Evolutionary conservation across 192 early-diverging fungal genomes (phyloP).

Genomic region (Funneliformis geosporum): DNA sequence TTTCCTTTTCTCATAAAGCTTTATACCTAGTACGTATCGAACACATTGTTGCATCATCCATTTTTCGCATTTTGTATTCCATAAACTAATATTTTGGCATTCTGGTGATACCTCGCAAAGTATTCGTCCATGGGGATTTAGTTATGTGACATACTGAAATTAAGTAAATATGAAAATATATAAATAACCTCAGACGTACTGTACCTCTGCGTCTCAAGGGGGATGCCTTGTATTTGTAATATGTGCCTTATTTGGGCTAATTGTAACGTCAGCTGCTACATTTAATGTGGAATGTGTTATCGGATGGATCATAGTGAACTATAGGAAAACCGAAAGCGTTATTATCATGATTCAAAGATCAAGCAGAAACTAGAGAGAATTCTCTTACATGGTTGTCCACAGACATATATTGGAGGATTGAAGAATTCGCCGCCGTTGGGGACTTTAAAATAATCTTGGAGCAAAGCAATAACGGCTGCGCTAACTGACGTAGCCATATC

Average conservation of each 20-base stretch:
- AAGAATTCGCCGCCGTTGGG: no score
- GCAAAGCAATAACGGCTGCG: no score
- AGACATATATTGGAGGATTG: background rate
- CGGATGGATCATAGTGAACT: no score
- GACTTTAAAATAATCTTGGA: no score
- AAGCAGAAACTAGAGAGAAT: background rate
- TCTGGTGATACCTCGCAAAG: background rate
- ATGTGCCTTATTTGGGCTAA: background rate
- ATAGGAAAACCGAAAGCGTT: no score
- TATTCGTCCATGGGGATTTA: background rate
- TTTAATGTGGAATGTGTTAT: no score
- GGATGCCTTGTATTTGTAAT: background rate
- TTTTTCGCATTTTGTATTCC: background rate
- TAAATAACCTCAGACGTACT: background rate
- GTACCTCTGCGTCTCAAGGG: background rate
- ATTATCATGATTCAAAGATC: background rate
- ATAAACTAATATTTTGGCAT: background rate
- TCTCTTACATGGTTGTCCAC: background rate
- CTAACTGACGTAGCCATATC: no score
- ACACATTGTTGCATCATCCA: background rate
- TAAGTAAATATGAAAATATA: background rate
- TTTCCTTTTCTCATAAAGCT: background rate
- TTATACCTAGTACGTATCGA: background rate
- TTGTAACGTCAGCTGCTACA: no score
- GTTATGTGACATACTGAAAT: background rate